Evolutionary conservation across 2,329 filamentous ascomycete species (phyloP), one percentile per base, ranked within the genome.

Genomic region (Verticillium nubilum): DNA sequence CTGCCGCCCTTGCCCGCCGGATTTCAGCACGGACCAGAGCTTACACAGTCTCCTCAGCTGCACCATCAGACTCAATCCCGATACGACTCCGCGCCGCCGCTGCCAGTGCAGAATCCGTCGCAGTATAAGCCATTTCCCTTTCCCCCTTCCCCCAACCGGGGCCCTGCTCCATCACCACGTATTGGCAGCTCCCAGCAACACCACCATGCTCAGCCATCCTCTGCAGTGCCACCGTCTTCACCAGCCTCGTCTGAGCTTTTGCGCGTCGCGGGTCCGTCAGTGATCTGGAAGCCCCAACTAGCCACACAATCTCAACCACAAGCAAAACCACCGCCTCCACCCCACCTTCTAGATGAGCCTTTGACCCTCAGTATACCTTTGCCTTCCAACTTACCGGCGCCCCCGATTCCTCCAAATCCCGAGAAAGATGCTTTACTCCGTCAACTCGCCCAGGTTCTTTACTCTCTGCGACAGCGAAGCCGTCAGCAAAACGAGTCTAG

Each of bases 381-480:
- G 1, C 72, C 76, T 4, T 75, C 78, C 0, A 76, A 81, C 25
- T 70, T 86, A 7, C 81, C 88, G 5, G 86, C 92, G 1, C 94
- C 95, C 0, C 93, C 94, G 0, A 92, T 97, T 31, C 94, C 95
- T 0, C 93, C 92, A 0, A 99, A 99, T 68, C 95, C 95, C 0
- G 92, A 98, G 74, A 97, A 97, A 71, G 92, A 98, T 72, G 88
- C 90, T 23, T 84, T 98, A 17, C 81, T 97, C 3, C 83, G 84
- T 58, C 89, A 92, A 52, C 83, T 98, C 29, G 92, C 88, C 35
- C 79, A 83, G 59, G 85, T 87, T 0, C 78, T 98, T 3, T 80
- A 86, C 58, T 77, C 84, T 42, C 87, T 90, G 63, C 86, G 93
- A 17, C 85, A 87, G 62, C 82, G 83, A 54, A 88, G 86, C 58